Conservation (phyloP, 2,329 filamentous ascomycete genomes). For the Fusarium keratoplasticum region DNA sequence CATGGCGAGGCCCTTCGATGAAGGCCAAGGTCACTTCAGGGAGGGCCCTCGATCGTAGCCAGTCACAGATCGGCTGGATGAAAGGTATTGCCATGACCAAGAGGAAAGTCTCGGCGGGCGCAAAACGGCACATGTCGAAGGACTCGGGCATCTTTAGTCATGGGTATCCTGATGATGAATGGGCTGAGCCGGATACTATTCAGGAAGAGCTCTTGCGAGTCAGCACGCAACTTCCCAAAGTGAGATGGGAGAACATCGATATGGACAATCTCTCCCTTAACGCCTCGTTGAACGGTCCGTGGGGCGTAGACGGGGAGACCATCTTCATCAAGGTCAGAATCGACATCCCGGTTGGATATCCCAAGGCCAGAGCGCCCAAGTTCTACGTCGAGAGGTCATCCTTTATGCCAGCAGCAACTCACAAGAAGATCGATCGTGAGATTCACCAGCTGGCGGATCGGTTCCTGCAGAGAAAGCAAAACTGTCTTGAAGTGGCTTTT, state of each 20-base stretch:
- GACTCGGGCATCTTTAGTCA: constrained; percentile 64
- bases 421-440: constrained; percentile 64
- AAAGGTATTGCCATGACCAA: constrained; percentile 74
- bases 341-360: constrained; percentile 69
- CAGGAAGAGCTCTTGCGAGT: constrained; percentile 75
- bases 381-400: constrained; percentile 72
- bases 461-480: constrained; percentile 68
- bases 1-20: constrained; percentile 70
- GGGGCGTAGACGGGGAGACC: constrained; percentile 66
- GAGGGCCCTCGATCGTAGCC: constrained; percentile 59
- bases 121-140: constrained; percentile 62
- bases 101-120: constrained; percentile 58
- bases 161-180: constrained; percentile 65
- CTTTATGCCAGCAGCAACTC: constrained; percentile 68
- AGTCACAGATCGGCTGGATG: constrained; percentile 76
- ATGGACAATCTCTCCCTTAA: constrained; percentile 70
- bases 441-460: constrained; percentile 67
- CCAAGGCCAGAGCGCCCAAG: constrained; percentile 66
- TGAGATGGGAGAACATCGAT: constrained; percentile 73
- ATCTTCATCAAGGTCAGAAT: constrained; percentile 74
- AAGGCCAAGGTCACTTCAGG: constrained; percentile 61
- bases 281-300: constrained; percentile 73
- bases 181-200: constrained; percentile 71
- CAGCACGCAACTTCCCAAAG: constrained; percentile 70
- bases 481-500: constrained; percentile 71